Evolutionary conservation across 2,329 filamentous ascomycete species (phyloP), one percentile per base, ranked within the genome.

Genomic region (Epichloe typhina): DNA sequence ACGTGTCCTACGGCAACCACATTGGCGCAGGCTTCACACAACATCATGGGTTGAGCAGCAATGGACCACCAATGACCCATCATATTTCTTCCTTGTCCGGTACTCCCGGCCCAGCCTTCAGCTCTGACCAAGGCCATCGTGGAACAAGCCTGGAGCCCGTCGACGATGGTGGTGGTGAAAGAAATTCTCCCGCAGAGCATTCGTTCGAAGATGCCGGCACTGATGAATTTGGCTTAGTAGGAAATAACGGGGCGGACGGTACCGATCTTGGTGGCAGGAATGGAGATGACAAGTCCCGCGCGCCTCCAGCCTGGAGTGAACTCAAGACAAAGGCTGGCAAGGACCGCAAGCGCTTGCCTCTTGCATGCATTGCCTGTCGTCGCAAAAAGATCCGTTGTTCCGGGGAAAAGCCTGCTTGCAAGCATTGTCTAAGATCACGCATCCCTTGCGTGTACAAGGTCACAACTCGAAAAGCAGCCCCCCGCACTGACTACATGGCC

Each of bases 361-460:
- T 97, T 49, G 93, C 93, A 15, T 98, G 93, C 64, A 96, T 97
- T 60, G 90, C 90, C 38, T 98, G 93, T 63, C 81, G 93, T 36
- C 79, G 93, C 61, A 98, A 98, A 72, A 98, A 98, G 73, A 97
- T 98, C 56, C 83, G 91, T 49, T 98, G 93, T 65, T 97, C 91
- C 0, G 93, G 93, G 52, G 93, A 97, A 72, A 97, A 96, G 67
- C 93, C 93, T 3, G 88, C 90, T 0, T 98, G 93, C 74, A 96
- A 95, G 67, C 93, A 97, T 69, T 97, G 93, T 64, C 75, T 94
- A 53, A 81, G 90, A 51, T 95, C 91, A 48, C 81, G 91, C 42
- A 94, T 95, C 58, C 91, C 91, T 2, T 98, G 93, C 64, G 90
- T 97, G 4, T 98, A 97, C 75, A 97, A 97, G 63, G 88, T 95